Evolutionary conservation across 345 rosid genomes (phyloP).

Genomic region (Gossypioides kirkii): DNA sequence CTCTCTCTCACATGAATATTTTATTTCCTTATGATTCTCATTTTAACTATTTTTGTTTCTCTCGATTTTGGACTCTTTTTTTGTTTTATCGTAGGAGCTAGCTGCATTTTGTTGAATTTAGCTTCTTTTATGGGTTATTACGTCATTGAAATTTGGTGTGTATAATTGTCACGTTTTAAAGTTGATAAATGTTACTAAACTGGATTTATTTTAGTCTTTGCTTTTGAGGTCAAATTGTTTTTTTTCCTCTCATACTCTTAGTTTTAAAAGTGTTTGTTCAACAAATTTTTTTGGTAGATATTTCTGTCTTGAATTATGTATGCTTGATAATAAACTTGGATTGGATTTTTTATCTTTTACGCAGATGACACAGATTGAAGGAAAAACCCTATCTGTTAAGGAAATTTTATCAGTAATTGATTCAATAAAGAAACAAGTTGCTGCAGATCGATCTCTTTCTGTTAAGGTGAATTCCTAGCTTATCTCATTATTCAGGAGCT

Average conservation of each 20-base stretch:
- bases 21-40: neutral
- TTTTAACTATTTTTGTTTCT: slow-evolving; percentile 1
- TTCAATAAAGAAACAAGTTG: slow-evolving; percentile 43
- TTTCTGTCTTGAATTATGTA: neutral
- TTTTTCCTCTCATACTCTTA: neutral
- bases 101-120: slow-evolving; percentile 17
- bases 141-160: neutral
- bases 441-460: slow-evolving; percentile 49
- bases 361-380: slow-evolving; percentile 27
- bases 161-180: neutral
- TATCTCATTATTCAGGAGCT: slow-evolving; percentile 4
- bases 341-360: neutral
- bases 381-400: slow-evolving; percentile 25
- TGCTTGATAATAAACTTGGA: neutral
- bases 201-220: neutral
- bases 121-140: neutral
- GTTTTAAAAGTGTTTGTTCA: neutral
- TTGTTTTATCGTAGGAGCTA: neutral
- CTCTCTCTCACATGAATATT: neutral
- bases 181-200: neutral
- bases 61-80: neutral
- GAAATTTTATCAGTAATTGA: slow-evolving; percentile 31
- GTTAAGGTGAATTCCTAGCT: slow-evolving; percentile 45
- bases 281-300: neutral
- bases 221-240: neutral